Evolutionary conservation across 1,284 basidiomycete species (phyloP), one percentile per base, ranked within the genome.

Genomic region (Quambalaria eucalypti): DNA sequence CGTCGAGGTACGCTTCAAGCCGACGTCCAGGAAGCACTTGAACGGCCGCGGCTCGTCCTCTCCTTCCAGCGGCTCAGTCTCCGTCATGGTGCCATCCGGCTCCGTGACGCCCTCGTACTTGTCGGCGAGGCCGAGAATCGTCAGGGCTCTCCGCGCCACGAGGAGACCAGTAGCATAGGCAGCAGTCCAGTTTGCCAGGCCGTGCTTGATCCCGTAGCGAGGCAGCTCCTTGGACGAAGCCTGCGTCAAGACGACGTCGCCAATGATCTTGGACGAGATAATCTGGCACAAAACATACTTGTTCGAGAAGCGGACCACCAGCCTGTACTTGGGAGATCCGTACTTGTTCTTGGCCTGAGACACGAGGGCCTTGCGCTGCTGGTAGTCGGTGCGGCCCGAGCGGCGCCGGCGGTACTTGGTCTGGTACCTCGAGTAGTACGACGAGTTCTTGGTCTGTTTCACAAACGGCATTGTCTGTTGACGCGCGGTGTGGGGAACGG

Each of bases 261-360:
- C 95, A 73, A 92, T 89, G 68, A 99, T 82, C 77, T 95, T 95
- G 69, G 95, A 91, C 77, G 96, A 96, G 77, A 91, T 84, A 73
- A 99, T 87, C 80, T 98, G 72, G 63, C 71, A 71, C 49, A 69
- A 70, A 50, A 73, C 64, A 58, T 65, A 74, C 36, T 62, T 60
- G 72, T 74, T 74, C 48, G 69, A 72, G 69, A 96, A 91, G 71
- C 95, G 90, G 74, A 98, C 95, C 60, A 97, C 95, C 49, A 97
- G 85, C 62, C 92, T 88, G 82, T 96, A 97, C 82, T 97, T 97
- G 63, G 91, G 92, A 36, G 90, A 89, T 74, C 95, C 93, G 55
- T 97, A 98, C 83, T 98, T 98, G 87, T 97, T 98, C 85, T 98
- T 99, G 66, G 93, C 91, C 84, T 99, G 95, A 57, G 88, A 85